Base-by-base conservation (phyloP, 2,329 filamentous ascomycete genomes). In the Zymoseptoria tritici region DNA sequence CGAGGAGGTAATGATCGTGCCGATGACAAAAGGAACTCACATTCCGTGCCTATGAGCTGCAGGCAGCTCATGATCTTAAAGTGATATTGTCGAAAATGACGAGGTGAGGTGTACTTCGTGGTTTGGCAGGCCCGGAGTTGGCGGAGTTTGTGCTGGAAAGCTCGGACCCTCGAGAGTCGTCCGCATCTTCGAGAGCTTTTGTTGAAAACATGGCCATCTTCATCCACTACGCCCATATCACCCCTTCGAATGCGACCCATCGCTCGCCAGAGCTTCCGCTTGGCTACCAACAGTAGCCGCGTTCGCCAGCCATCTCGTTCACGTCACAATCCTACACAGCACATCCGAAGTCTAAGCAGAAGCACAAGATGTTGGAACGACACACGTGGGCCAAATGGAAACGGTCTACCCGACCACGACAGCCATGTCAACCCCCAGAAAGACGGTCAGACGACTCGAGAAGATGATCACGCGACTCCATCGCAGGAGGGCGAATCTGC, bases 221-320 rank as follows among this genome's bases (percentile, higher is more conserved):
- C 36, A 46, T 46, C 13, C 36, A 5, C 3, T 16, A 16, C 36
- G 7, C 13, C 36, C 36, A n/a, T 9, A 46, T 26, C 49, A 19
- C 13, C n/a, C 52, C 20, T 42, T 55, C 57, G 62, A 60, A 72
- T 72, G 70, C 69, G 69, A 61, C 62, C 66, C 50, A 65, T 71
- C 58, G 64, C 67, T 26, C 70, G 70, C 63, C 69, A 70, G 55
- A 68, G 69, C 68, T 59, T 60, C 54, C 69, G 69, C 66, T 65
- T 71, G 67, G 66, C 68, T 51, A 62, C 54, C 31, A 60, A 58
- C 22, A 64, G 59, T 60, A 46, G 36, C 36, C 65, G 64, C 58
- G 60, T 62, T 9, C 60, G 63, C 51, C 63, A 62, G 42, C 26
- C 63, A 21, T 67, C 65, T 21, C 63, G 60, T 21, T 57, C 62